Evolutionary conservation across 1,139 yeast genomes (phyloP).

Genomic region (Scheffersomyces stambukii): DNA sequence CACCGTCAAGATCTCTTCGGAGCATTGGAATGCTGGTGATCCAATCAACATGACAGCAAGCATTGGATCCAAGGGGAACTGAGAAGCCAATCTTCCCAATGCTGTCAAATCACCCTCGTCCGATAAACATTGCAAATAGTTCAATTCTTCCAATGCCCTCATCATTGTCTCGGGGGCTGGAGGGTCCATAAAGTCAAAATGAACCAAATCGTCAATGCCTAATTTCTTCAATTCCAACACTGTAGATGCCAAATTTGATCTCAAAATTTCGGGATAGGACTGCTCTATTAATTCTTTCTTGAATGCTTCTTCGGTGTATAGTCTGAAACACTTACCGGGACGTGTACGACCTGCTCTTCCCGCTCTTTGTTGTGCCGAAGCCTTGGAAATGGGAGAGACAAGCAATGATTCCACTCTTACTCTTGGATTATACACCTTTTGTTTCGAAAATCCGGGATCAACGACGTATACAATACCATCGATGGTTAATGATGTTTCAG

Average conservation of each 20-base stretch:
- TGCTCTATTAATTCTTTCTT: slow-evolving; percentile 91
- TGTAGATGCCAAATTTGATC: slow-evolving; percentile 87
- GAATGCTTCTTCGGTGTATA: slow-evolving; percentile 96
- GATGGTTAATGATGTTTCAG: slow-evolving; percentile 95
- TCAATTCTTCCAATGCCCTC: slow-evolving; percentile 95
- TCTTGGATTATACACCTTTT: slow-evolving; percentile 94
- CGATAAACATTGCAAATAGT: slow-evolving; percentile 82
- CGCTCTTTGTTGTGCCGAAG: slow-evolving; percentile 97
- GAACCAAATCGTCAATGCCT: slow-evolving; percentile 94
- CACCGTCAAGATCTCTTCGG: slow-evolving; percentile 82
- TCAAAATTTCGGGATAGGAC: slow-evolving; percentile 89
- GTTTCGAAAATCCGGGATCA: slow-evolving; percentile 96
- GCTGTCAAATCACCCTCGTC: slow-evolving; percentile 91
- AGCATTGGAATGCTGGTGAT: slow-evolving; percentile 78
- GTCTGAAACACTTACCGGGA: slow-evolving; percentile 95
- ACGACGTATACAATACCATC: slow-evolving; percentile 97
- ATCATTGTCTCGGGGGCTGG: slow-evolving; percentile 99
- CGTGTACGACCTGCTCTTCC: slow-evolving; percentile 99
- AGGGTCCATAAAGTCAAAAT: slow-evolving; percentile 98
- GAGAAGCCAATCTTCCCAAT: slow-evolving; percentile 83
- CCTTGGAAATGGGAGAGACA: slow-evolving; percentile 95
- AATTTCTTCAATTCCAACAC: slow-evolving; percentile 89
- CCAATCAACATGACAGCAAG: slow-evolving; percentile 89
- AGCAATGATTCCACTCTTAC: slow-evolving; percentile 90
- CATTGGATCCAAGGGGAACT: slow-evolving; percentile 95